Conservation (phyloP, 495 filamentous ascomycete species). For the Copromyces sp. region DNA sequence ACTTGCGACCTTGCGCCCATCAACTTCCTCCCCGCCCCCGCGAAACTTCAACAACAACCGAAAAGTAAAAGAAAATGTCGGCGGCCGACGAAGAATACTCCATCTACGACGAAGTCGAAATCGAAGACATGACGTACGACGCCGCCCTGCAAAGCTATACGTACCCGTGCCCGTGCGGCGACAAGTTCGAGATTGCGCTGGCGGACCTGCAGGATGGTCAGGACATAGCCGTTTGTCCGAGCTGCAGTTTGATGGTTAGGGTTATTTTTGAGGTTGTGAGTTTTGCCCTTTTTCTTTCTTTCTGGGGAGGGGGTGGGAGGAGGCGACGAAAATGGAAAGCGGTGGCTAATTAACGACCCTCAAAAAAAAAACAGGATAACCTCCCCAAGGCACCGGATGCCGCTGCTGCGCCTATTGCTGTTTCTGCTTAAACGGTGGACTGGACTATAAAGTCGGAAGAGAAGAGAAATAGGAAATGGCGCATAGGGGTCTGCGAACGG, state of each 20-base stretch:
- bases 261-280: slow-evolving; percentile 85
- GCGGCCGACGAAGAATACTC: slow-evolving; percentile 48
- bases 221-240: slow-evolving; percentile 91
- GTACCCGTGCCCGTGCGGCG: slow-evolving; percentile 94
- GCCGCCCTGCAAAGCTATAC: slow-evolving; percentile 74
- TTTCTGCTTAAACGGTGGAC: slow-evolving; percentile 10
- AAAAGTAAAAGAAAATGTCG: slow-evolving; percentile 35
- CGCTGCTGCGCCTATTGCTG: not conserved
- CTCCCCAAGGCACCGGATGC: slow-evolving; percentile 15
- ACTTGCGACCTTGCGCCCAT: not conserved
- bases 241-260: slow-evolving; percentile 89
- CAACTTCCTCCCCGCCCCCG: not conserved
- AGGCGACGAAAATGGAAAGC: not conserved
- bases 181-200: slow-evolving; percentile 89
- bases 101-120: slow-evolving; percentile 98
- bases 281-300: slow-evolving; percentile 2
- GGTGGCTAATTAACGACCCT: not conserved
- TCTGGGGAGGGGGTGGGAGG: not conserved
- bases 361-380: slow-evolving; percentile 21
- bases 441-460: not conserved
- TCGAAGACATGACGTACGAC: slow-evolving; percentile 98
- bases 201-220: slow-evolving; percentile 76
- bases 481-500: not conserved
- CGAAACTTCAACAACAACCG: not conserved
- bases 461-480: not conserved